phyloP scores from a whole-genome alignment of 2,329 filamentous ascomycete species.

The Pseudopithomyces maydicus region DNA sequence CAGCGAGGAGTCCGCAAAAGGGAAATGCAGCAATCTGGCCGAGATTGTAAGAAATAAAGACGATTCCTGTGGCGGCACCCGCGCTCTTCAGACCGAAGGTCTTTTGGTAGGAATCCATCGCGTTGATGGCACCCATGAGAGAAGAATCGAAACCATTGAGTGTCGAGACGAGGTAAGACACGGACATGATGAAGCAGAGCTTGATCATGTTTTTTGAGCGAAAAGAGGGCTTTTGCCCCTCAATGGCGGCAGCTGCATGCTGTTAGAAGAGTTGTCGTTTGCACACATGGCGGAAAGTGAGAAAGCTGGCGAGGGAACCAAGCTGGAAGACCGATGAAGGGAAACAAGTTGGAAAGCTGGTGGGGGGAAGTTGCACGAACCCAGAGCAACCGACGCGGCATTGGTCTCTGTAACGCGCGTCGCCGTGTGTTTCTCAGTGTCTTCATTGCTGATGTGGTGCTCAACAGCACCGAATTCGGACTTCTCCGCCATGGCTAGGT shows the following conservation, averaged over 20 bases:
- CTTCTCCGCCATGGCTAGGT: neutral
- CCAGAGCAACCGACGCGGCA: slow-evolving; percentile 37
- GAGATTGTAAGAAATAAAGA: slow-evolving; percentile 52
- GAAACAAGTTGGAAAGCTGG: neutral
- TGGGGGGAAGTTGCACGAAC: slow-evolving; percentile 16
- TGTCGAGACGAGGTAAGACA: slow-evolving; percentile 42
- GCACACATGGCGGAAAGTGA: no score
- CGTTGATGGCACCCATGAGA: slow-evolving; percentile 57
- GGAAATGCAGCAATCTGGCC: slow-evolving; percentile 59
- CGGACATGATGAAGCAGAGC: slow-evolving; percentile 40
- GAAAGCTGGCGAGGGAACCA: no score
- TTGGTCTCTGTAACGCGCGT: slow-evolving; percentile 30
- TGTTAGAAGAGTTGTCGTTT: neutral
- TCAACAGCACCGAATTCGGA: slow-evolving; percentile 24
- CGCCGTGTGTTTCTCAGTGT: slow-evolving; percentile 28
- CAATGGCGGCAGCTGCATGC: slow-evolving; percentile 33
- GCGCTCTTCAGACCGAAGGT: slow-evolving; percentile 56
- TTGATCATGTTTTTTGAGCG: slow-evolving; percentile 37
- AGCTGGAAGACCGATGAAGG: no score
- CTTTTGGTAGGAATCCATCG: slow-evolving; percentile 56
- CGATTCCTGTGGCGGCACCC: slow-evolving; percentile 56
- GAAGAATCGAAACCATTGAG: slow-evolving; percentile 44
- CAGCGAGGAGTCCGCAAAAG: slow-evolving; percentile 47
- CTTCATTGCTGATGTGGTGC: slow-evolving; percentile 27
- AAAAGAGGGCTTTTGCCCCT: slow-evolving; percentile 39